Conservation (phyloP, 1,284 basidiomycete species). For the Ustilago shanxiensis region DNA sequence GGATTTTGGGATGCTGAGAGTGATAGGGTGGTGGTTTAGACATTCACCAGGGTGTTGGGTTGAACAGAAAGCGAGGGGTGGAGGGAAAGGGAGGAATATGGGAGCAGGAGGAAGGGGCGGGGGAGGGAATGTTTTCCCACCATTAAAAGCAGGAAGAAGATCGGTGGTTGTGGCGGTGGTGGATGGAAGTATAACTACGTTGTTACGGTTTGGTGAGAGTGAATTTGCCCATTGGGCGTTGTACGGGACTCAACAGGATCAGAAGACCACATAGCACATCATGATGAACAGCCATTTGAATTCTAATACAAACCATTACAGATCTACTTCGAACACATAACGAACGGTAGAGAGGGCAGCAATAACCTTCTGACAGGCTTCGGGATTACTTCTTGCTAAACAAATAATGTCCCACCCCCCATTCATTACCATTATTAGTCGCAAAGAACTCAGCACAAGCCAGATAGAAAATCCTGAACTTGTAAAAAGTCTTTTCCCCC, state of each 20-base stretch:
- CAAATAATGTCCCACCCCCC: slow-evolving; percentile 76
- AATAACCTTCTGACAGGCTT: too few relatives aligned
- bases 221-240: slow-evolving; percentile 80
- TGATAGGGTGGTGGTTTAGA: slow-evolving; percentile 15
- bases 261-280: too few relatives aligned
- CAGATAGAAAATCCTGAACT: slow-evolving; percentile 82
- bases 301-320: too few relatives aligned
- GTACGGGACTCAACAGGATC: slow-evolving; percentile 15
- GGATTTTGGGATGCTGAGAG: slow-evolving; percentile 14
- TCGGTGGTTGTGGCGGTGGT: slow-evolving; percentile 88
- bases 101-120: neutral
- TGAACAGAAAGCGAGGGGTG: neutral
- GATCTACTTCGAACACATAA: neutral
- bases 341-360: too few relatives aligned
- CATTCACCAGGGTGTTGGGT: slow-evolving; percentile 25
- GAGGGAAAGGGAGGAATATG: too few relatives aligned
- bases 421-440: slow-evolving; percentile 77
- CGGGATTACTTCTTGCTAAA: slow-evolving; percentile 69
- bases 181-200: slow-evolving; percentile 87
- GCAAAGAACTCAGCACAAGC: slow-evolving; percentile 82
- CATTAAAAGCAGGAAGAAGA: slow-evolving; percentile 85
- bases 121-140: slow-evolving; percentile 67
- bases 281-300: too few relatives aligned
- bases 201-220: slow-evolving; percentile 88
- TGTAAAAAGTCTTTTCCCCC: slow-evolving; percentile 77